Base-by-base conservation (phyloP, 352 stramenopile genomes). In the Pythium aristosporum region DNA sequence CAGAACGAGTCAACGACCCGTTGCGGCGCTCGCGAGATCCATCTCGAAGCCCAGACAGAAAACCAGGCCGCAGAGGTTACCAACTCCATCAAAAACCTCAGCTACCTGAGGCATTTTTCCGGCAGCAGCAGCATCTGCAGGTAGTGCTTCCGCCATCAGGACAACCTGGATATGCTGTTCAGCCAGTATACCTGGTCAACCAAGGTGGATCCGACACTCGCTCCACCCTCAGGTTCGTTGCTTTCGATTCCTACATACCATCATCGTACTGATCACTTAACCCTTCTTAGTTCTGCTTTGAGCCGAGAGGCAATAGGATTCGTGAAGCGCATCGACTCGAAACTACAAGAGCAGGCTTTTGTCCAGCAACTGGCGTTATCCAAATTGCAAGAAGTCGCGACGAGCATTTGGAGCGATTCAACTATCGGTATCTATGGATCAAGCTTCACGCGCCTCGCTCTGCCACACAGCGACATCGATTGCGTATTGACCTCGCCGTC, bases 381-480 rank as follows among this genome's bases (percentile, higher is more conserved):
- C 1, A 58, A 56, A 20, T 47, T 73, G 48, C 55, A 73, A 43
- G 61, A 62, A 30, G 25, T 61, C 21, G 61, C 44, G 5, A 20
- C 21, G 5, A 72, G 63, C 2, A 37, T 98, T 10, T 98, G 94
- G 93, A 73, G 85, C 23, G 85, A 97, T 64, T 87, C 87, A 46
- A 67, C 94, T 42, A 90, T 99, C 34, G 96, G 98, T 57, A 79
- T 98, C 18, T 99, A 98, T 66, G 97, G 97, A 23, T 99, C 95
- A 32, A 98, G 94, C 71, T 96, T 97, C 46, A 99, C 96, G 1
- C 85, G 88, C n/a, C 77, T 99, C 20, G 89, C 96, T 42, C 78
- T 99, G 28, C 96, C 96, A 13, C 88, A 77, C 39, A 98, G 96
- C 62, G 97, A 99, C 80, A 80, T 99, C 21, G 97, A 99, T 73